Percentiles rank a stretch among this genome's conserved stretches.
These are phyloP conservation scores for Thelonectria discophora DNA, from an alignment of 2,329 filamentous ascomycete species.

Conservation along the genomic window DNA sequence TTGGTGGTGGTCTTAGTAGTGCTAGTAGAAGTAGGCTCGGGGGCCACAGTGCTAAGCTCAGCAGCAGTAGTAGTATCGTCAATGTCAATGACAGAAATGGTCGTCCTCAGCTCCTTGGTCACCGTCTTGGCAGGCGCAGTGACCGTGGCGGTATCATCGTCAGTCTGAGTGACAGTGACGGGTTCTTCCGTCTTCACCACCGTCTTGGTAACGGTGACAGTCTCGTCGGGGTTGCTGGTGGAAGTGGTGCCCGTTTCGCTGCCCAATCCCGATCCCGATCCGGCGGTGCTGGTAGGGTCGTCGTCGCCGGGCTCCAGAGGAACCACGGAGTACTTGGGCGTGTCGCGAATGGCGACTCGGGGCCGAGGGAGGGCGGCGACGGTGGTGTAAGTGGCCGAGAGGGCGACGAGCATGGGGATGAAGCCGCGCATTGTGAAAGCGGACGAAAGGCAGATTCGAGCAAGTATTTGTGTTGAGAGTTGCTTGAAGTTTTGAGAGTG, in stretches of 20 bases:
- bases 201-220: constrained; percentile 49
- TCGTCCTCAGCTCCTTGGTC: constrained; percentile 43
- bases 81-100: constrained; percentile 46
- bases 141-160: constrained; percentile 40
- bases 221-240: constrained; percentile 29
- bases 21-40: constrained; percentile 11
- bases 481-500: neutral
- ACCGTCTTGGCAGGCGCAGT: constrained; percentile 37
- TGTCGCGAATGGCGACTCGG: constrained; percentile 39
- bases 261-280: constrained; percentile 34
- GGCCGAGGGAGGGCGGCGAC: constrained; percentile 43
- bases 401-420: constrained; percentile 43
- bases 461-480: neutral
- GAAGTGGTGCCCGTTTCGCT: constrained; percentile 19
- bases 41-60: constrained; percentile 43
- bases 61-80: constrained; percentile 31
- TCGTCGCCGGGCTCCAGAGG: constrained; percentile 48
- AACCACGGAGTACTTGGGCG: constrained; percentile 51
- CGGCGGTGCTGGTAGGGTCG: constrained; percentile 29
- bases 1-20: constrained; percentile 3
- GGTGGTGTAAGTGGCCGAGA: constrained; percentile 42
- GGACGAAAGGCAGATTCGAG: neutral
- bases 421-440: constrained; percentile 44
- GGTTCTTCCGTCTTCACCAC: constrained; percentile 43
- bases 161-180: constrained; percentile 42